Conservation (phyloP, 2,329 filamentous ascomycete genomes). For the Plectosphaerella cucumerina region DNA sequence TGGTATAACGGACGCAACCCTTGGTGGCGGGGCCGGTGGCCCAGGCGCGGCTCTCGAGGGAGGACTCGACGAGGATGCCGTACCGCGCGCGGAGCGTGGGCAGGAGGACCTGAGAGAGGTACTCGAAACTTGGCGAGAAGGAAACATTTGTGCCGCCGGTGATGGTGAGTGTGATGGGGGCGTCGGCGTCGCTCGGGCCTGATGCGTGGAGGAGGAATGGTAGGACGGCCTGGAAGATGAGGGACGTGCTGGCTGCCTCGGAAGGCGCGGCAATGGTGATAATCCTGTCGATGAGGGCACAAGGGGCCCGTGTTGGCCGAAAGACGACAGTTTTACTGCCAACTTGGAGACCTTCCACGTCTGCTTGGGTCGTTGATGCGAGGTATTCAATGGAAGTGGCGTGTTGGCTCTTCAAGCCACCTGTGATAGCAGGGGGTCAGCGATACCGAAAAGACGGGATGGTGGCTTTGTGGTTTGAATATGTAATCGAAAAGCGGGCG, state of each 20-base stretch:
- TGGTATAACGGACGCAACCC: slow-evolving; percentile 40
- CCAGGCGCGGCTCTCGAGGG: slow-evolving; percentile 47
- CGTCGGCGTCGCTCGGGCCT: slow-evolving; percentile 28
- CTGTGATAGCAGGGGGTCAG: slow-evolving; percentile 25
- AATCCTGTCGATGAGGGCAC: slow-evolving; percentile 33
- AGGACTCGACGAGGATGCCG: slow-evolving; percentile 39
- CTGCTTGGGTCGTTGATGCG: slow-evolving; percentile 44
- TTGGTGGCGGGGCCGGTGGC: slow-evolving; percentile 33
- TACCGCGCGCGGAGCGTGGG: slow-evolving; percentile 49
- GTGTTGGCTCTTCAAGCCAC: slow-evolving; percentile 55
- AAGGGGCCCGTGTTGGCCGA: slow-evolving; percentile 32
- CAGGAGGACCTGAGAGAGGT: slow-evolving; percentile 57
- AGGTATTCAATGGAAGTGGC: slow-evolving; percentile 52
- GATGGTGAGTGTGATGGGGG: slow-evolving; percentile 44
- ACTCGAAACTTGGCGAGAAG: slow-evolving; percentile 57
- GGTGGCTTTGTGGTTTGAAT: not conserved
- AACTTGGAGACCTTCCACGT: slow-evolving; percentile 44
- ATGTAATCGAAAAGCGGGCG: not conserved
- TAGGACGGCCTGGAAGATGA: slow-evolving; percentile 57
- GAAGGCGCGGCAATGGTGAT: slow-evolving; percentile 47
- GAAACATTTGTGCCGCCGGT: slow-evolving; percentile 56
- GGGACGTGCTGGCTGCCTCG: slow-evolving; percentile 47
- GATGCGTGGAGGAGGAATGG: slow-evolving; percentile 54
- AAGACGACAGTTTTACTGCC: slow-evolving; percentile 49
- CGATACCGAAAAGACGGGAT: not conserved